Base-by-base conservation (phyloP, 2,329 filamentous ascomycete genomes). In the Davidsoniella virescens region DNA sequence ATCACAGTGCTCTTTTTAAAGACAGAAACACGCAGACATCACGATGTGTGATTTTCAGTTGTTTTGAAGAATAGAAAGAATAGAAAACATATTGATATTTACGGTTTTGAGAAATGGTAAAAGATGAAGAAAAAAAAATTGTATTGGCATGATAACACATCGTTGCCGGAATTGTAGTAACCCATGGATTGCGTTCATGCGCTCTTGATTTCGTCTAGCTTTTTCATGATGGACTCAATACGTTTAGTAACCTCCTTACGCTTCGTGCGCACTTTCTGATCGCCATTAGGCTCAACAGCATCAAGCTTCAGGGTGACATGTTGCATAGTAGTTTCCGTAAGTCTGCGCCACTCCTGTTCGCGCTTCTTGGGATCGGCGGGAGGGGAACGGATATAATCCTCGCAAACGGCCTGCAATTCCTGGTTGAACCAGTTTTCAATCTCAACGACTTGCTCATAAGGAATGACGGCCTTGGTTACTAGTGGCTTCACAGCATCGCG, bases 221-320 rank as follows among this genome's bases (percentile, higher is more conserved):
- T 68, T 59, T 72, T 78, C 56, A 92, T 63, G 41, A 83, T 66
- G 9, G 68, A 72, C 61, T 90, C 83, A 3, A 83, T 79, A 55
- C 82, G 72, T 58, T 70, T 76, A n/a, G 90, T 82, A 47, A 88
- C 63, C 52, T 80, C 81, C 66, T 84, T 88, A 59, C 85, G 69
- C 61, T 69, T 75, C 10, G 70, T 65, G 54, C 84, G 71, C 23
- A 82, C 77, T 10, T 80, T 77, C 8, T 67, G 62, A 56, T 84
- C 76, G 4, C 82, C 83, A 44, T 82, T 80, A 0, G 80, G 80
- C 57, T 90, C 83, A 2, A 90, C 76, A 18, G 73, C 79, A 61
- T 92, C 85, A 38, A 87, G 64, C 65, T 88, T 90, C 55, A 92
- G 65, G 37, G 90, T 60, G 2, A 87, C 76, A 57, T 87, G 82